These are phyloP conservation scores for Neobulgaria alba DNA, from an alignment of 2,329 filamentous ascomycete genomes.

Conservation along the genomic window DNA sequence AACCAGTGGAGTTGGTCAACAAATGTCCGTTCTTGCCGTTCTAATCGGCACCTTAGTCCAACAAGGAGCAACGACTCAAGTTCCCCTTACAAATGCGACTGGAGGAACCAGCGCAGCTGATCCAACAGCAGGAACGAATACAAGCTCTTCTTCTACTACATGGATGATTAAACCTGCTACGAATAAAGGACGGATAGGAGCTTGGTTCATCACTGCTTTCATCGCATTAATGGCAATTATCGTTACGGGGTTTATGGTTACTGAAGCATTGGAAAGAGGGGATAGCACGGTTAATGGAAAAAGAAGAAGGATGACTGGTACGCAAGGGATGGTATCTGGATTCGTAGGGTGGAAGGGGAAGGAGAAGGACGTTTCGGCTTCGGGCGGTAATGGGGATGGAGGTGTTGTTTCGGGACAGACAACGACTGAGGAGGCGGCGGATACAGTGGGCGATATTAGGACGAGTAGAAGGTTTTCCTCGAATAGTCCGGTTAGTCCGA, in stretches of 20 bases:
- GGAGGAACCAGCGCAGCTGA: constrained; percentile 48
- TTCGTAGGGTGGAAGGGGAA: background rate
- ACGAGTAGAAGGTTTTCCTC: too few species aligned
- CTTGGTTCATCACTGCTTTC: constrained; percentile 34
- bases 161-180: constrained; percentile 19
- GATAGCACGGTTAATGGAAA: constrained; percentile 5
- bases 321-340: background rate
- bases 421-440: too few species aligned
- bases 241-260: constrained; percentile 13
- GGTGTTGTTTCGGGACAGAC: background rate
- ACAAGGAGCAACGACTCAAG: constrained; percentile 20
- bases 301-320: constrained; percentile 2
- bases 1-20: constrained; percentile 55
- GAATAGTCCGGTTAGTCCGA: background rate
- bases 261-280: constrained; percentile 3
- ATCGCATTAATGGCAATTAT: constrained; percentile 5
- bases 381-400: background rate
- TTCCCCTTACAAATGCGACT: constrained; percentile 38
- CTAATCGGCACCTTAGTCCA: constrained; percentile 50
- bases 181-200: constrained; percentile 32
- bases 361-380: background rate
- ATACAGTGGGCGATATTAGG: too few species aligned
- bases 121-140: constrained; percentile 22
- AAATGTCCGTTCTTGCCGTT: constrained; percentile 62
- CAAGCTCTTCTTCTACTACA: background rate